Percentiles rank a stretch among this genome's conserved stretches.
Evolutionary conservation across 2,329 filamentous ascomycete genomes (phyloP).

Genomic region (Xylaria sp.): DNA sequence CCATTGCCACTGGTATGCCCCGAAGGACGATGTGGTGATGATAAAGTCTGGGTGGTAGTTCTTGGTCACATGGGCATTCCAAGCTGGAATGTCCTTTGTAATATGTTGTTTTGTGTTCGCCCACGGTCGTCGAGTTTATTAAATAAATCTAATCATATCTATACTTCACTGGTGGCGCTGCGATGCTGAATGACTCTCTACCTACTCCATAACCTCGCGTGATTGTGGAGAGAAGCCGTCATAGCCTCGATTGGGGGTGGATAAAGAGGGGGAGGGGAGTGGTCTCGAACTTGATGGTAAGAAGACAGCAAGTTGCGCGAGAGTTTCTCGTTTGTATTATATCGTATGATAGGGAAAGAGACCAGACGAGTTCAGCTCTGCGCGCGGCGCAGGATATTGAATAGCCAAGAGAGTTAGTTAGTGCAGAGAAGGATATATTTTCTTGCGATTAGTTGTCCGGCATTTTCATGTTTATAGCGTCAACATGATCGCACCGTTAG

Average conservation of each 20-base stretch:
- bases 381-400: neutral
- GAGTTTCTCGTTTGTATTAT: neutral
- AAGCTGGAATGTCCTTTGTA: neutral
- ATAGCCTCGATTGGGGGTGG: neutral
- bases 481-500: slow-evolving; percentile 1
- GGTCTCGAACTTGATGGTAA: neutral
- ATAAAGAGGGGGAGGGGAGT: neutral
- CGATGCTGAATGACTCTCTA: slow-evolving; percentile 4
- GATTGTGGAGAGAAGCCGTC: slow-evolving; percentile 5
- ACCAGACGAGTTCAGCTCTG: neutral
- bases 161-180: neutral
- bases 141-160: neutral
- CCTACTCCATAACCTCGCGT: neutral
- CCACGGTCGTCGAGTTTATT: neutral
- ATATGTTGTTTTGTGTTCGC: neutral
- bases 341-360: neutral
- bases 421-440: neutral
- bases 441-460: neutral
- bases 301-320: neutral
- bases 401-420: slow-evolving; percentile 2
- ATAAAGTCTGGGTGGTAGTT: neutral
- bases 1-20: slow-evolving; percentile 53
- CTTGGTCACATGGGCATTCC: neutral
- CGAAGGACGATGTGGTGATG: neutral
- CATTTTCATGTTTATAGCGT: neutral